phyloP scores from a whole-genome alignment of 768 basidiomycete genomes.

The Phylloporus sp. region DNA sequence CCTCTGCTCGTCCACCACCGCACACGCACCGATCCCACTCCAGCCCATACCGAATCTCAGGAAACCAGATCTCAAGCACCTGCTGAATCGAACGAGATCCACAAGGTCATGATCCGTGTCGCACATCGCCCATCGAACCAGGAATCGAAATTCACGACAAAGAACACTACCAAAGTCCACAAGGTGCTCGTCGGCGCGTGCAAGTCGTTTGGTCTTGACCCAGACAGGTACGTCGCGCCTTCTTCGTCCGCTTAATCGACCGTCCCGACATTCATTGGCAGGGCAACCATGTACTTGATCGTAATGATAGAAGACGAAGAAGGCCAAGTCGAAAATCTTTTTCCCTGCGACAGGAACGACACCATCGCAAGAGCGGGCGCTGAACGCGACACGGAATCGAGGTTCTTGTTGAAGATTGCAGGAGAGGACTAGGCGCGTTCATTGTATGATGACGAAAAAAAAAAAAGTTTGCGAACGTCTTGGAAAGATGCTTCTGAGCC shows the following conservation, averaged over 20 bases:
- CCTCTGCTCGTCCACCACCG: not conserved
- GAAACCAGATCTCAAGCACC: not conserved
- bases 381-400: constrained; percentile 19
- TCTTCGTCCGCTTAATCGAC: not conserved
- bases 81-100: constrained; percentile 3
- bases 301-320: constrained; percentile 21
- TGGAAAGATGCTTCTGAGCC: too few relatives aligned
- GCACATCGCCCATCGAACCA: constrained; percentile 27
- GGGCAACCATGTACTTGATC: constrained; percentile 25
- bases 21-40: not conserved
- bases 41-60: constrained; percentile 7
- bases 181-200: constrained; percentile 26
- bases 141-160: constrained; percentile 30
- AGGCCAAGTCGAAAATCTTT: constrained; percentile 26
- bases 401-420: constrained; percentile 21
- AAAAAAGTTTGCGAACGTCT: too few relatives aligned
- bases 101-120: constrained; percentile 28
- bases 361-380: constrained; percentile 25
- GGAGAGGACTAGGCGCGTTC: too few relatives aligned
- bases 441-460: too few relatives aligned
- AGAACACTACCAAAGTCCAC: constrained; percentile 27
- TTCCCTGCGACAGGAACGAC: constrained; percentile 26
- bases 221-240: constrained; percentile 13
- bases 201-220: constrained; percentile 27
- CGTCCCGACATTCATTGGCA: not conserved